phyloP scores from a whole-genome alignment of 202 grass and related monocot species.

The Musa balbisiana region DNA sequence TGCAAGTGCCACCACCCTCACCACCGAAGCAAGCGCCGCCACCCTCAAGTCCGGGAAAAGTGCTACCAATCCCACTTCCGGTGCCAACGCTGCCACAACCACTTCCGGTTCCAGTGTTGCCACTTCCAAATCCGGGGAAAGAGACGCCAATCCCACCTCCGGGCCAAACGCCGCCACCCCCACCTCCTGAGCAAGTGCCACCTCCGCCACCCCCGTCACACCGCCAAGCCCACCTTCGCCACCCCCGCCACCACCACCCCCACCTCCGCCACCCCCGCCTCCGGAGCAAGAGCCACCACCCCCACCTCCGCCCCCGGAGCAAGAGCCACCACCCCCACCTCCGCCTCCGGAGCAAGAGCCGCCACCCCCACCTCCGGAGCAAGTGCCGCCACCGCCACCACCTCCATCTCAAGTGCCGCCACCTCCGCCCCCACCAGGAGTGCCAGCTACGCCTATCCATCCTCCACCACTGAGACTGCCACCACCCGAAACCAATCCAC shows the following conservation, averaged over 20 bases:
- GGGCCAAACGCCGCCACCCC: conserved; percentile 24
- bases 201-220: too few species aligned
- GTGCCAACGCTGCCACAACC: not conserved
- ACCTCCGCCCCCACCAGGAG: conserved; percentile 17
- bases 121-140: too few species aligned
- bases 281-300: too few species aligned
- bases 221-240: too few species aligned
- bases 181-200: too few species aligned
- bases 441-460: not conserved
- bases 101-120: conserved; percentile 15
- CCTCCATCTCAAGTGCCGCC: not conserved
- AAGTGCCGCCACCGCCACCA: not conserved
- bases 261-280: too few species aligned
- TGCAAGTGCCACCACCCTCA: not conserved
- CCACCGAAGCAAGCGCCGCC: conserved; percentile 19
- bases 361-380: conserved; percentile 1
- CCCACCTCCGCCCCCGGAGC: too few species aligned
- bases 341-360: too few species aligned
- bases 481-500: conserved; percentile 26
- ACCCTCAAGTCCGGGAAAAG: conserved; percentile 7
- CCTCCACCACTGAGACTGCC: conserved; percentile 23
- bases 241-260: too few species aligned
- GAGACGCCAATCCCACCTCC: conserved; percentile 17
- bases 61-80: conserved; percentile 3
- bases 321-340: not conserved